Conservation (phyloP, 805 yeast species). For the Zygoascus bituminiphila region DNA sequence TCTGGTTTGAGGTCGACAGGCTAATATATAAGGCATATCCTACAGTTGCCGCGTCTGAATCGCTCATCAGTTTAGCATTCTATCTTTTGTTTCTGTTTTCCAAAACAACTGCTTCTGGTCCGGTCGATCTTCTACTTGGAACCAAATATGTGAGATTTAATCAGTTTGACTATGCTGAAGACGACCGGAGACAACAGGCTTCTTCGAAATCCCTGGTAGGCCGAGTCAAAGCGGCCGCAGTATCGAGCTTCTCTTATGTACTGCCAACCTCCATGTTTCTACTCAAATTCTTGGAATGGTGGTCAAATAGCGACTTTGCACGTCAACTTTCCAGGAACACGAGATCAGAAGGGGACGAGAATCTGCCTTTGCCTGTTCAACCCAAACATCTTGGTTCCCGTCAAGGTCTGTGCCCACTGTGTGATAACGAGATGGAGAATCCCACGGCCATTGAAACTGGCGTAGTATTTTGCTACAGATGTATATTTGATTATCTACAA, state of each 20-base stretch:
- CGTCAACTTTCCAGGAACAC: constrained; percentile 42
- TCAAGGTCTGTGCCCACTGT: constrained; percentile 53
- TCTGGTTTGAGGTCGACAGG: constrained; percentile 21
- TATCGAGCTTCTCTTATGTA: constrained; percentile 30
- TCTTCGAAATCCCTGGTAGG: constrained; percentile 28
- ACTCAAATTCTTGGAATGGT: constrained; percentile 86
- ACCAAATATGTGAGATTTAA: constrained; percentile 59
- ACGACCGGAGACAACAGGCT: constrained; percentile 10
- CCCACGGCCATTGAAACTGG: constrained; percentile 92
- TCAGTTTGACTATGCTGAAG: constrained; percentile 19
- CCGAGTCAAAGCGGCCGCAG: constrained; percentile 17
- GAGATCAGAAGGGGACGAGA: constrained; percentile 18
- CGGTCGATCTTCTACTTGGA: constrained; percentile 52
- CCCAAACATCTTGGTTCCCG: constrained; percentile 15
- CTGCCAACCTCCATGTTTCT: constrained; percentile 78
- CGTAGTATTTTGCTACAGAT: constrained; percentile 78
- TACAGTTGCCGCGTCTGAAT: constrained; percentile 37
- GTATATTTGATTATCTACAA: constrained; percentile 60
- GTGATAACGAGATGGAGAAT: constrained; percentile 54
- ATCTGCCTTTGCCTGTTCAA: constrained; percentile 17
- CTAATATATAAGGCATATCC: constrained; percentile 60
- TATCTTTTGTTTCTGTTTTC: constrained; percentile 64
- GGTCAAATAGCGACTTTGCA: constrained; percentile 72
- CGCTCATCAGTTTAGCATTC: constrained; percentile 45
- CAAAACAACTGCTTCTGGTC: constrained; percentile 49